Evolutionary conservation across 2,329 filamentous ascomycete species (phyloP).

Genomic region (Epichloe baconii): DNA sequence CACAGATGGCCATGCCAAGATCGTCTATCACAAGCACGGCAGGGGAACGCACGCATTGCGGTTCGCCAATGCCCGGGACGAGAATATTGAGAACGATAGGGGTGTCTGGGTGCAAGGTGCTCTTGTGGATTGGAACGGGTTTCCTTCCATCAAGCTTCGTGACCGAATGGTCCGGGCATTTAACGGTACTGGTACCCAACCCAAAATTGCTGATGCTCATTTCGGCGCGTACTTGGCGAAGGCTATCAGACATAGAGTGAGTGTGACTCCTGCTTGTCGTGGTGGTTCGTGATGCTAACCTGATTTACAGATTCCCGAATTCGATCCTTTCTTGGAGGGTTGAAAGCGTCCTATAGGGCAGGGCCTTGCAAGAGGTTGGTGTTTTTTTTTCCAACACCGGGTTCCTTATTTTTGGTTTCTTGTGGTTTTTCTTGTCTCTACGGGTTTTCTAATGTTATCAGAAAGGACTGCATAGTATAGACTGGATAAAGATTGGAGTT

Average conservation of each 20-base stretch:
- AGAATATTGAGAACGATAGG: constrained; percentile 16
- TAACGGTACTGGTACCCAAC: constrained; percentile 1
- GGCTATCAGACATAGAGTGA: constrained; percentile 3
- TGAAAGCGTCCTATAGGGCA: not conserved
- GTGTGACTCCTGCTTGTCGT: not conserved
- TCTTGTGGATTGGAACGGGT: constrained; percentile 8
- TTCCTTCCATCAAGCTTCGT: constrained; percentile 4
- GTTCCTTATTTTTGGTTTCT: not conserved
- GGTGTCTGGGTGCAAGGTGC: constrained; percentile 18
- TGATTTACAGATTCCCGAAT: not conserved
- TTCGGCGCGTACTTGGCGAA: constrained; percentile 5
- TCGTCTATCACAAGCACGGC: constrained; percentile 24
- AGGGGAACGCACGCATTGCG: constrained; percentile 20
- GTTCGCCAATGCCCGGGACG: constrained; percentile 11
- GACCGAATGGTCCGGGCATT: constrained; percentile 6
- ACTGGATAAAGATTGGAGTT: too few relatives aligned
- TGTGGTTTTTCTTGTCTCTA: too few relatives aligned
- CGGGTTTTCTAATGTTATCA: too few relatives aligned
- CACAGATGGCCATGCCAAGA: constrained; percentile 12
- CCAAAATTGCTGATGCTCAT: constrained; percentile 6
- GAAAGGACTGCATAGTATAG: too few relatives aligned
- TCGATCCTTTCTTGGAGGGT: not conserved
- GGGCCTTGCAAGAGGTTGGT: too few relatives aligned
- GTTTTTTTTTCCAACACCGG: too few relatives aligned
- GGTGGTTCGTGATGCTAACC: not conserved